Conservation (phyloP, 441 rosid species). For the Populus hybrid region DNA sequence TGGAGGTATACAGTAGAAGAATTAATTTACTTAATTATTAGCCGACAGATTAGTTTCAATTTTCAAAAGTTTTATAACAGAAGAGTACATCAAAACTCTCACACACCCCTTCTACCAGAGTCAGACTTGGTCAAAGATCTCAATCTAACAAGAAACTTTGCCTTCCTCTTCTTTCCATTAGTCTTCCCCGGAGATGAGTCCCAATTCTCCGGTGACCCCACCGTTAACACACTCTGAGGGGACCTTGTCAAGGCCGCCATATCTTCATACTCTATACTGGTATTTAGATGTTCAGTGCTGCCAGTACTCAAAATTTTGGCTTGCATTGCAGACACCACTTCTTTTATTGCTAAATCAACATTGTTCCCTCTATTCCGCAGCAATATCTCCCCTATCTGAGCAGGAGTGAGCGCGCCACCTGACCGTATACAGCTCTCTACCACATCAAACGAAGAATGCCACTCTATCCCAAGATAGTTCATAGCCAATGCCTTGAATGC, state of each 20-base stretch:
- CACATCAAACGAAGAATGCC: conserved; percentile 34
- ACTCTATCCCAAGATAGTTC: conserved; percentile 56
- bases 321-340: conserved; percentile 42
- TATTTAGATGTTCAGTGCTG: conserved; percentile 6
- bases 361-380: conserved; percentile 57
- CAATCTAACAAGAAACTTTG: conserved; percentile 33
- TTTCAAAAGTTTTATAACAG: not conserved
- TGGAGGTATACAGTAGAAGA: not conserved
- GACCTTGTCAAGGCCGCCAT: conserved; percentile 24
- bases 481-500: conserved; percentile 63
- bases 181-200: conserved; percentile 33
- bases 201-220: conserved; percentile 37
- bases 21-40: not conserved
- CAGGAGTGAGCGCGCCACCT: conserved; percentile 69
- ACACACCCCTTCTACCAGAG: conserved; percentile 32
- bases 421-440: conserved; percentile 55
- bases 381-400: conserved; percentile 79
- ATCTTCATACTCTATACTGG: conserved; percentile 32
- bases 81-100: not conserved
- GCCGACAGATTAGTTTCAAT: no score
- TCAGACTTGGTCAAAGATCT: conserved; percentile 49
- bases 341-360: conserved; percentile 40
- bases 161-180: conserved; percentile 32
- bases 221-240: conserved; percentile 40
- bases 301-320: conserved; percentile 22